Base-by-base conservation (phyloP, 1,139 yeast genomes). In the Suhomyces coccinellae region DNA sequence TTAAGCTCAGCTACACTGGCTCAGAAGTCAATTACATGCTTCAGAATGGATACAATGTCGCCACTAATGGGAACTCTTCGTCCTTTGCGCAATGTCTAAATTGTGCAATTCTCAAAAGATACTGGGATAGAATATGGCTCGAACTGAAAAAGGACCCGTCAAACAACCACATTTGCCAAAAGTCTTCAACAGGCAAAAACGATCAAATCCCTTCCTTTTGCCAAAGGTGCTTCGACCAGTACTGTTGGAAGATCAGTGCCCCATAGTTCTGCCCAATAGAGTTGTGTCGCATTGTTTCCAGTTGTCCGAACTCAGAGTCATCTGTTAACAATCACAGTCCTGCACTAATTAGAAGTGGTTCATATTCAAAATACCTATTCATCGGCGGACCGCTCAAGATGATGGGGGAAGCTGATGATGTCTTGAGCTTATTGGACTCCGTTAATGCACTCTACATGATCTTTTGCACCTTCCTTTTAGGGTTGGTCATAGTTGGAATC, bases 71-170 rank as follows among this genome's bases (percentile, higher is more conserved):
- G 20, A 73, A 79, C 50, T 71, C 77, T 1, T 61, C 75, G 0
- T 38, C 47, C 8, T 83, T 69, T 58, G 65, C 76, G 7, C 63
- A 67, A 26, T 84, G 90, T 57, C 52, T 83, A 10, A 81, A 79
- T 9, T 84, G 90, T 63, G 79, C 86, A 0, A 61, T 82, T 20
- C 52, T 82, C 16, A 82, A 81, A 53, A 65, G 88, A 52, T 70
- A 74, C 30, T 75, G 75, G 50, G 87, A 82, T 49, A 62, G 79
- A 40, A 50, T 14, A 2, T 26, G 17, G 16, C 24, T 13, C 8
- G 29, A 26, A 5, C 29, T 10, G 6, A 12, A 26, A 2, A 26
- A 26, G n/a, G 29, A 12, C n/a, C n/a, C n/a, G n/a, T n/a, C n/a
- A n/a, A n/a, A n/a, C 4, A 26, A 26, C 28, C 4, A 26, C 29